A percentile compares a stretch with the other conserved stretches of the same genome.
Conservation (phyloP, 2,329 filamentous ascomycete genomes). For the Cercospora sesami region DNA sequence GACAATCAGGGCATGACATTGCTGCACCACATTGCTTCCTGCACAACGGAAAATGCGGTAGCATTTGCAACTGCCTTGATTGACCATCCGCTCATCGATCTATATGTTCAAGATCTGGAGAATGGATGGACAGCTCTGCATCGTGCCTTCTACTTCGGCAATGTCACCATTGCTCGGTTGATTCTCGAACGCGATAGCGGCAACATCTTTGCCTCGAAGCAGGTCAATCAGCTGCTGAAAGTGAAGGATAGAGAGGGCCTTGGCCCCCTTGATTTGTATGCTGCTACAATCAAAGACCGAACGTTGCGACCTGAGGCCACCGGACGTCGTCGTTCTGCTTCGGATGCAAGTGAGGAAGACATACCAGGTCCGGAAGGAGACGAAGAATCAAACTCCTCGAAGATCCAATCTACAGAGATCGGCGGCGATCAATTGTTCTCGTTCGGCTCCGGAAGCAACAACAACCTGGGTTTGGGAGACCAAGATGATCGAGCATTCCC, state of each 20-base stretch:
- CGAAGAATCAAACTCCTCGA: background rate
- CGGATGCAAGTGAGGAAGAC: slow-evolving; percentile 50
- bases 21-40: slow-evolving; percentile 80
- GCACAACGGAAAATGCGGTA: slow-evolving; percentile 65
- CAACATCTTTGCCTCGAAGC: slow-evolving; percentile 59
- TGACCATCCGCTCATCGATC: slow-evolving; percentile 77
- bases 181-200: slow-evolving; percentile 72
- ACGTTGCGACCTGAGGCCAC: slow-evolving; percentile 52
- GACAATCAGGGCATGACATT: slow-evolving; percentile 81
- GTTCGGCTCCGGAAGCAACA: slow-evolving; percentile 95
- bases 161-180: slow-evolving; percentile 78
- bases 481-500: slow-evolving; percentile 93
- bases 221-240: slow-evolving; percentile 77
- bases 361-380: slow-evolving; percentile 52
- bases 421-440: slow-evolving; percentile 84
- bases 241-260: slow-evolving; percentile 94
- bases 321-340: slow-evolving; percentile 37
- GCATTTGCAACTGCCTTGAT: slow-evolving; percentile 77
- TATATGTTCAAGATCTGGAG: slow-evolving; percentile 84
- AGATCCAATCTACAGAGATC: slow-evolving; percentile 41
- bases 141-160: slow-evolving; percentile 84
- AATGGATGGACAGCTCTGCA: slow-evolving; percentile 96
- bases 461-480: slow-evolving; percentile 90
- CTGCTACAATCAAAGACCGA: slow-evolving; percentile 79
- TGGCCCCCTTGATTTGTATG: slow-evolving; percentile 90